Base-by-base conservation (phyloP, 148 eudicot genomes). In the Chenopodium quinoa region DNA sequence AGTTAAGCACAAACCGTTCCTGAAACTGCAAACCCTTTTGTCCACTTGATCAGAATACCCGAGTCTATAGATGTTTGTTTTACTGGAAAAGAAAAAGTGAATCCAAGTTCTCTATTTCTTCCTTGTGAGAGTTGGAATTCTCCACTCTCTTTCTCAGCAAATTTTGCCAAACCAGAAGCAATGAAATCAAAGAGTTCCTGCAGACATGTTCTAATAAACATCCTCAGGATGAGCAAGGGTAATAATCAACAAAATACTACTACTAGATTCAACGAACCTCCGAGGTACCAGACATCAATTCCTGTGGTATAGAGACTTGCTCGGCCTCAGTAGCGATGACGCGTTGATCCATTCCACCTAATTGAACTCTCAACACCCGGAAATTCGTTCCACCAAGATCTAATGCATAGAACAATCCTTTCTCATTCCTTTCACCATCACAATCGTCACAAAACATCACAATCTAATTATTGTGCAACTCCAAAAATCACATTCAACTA, bases 381-480 rank as follows among this genome's bases (percentile, higher is more conserved):
- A 93, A 93, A 75, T 93, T 93, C 7, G 95, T 92, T 23, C 95
- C 98, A 27, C 98, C 95, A 31, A 93, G 95, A 83, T 93, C 98
- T 87, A 93, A 80, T 60, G 94, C 98, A 81, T 92, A 93, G 76
- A 85, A 93, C 82, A 89, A 68, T 29, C 98, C 98, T 72, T 87
- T 89, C 87, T 93, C 98, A 78, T 92, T 86, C 87, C 98, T 93
- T 77, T n/a, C 13, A 82, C 7, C 60, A 79, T 54, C 1, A 63
- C 56, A 62, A 54, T 8, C 29, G 48, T 37, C 32, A 77, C 67
- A 72, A 67, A 73, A 76, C 22, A 37, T 78, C 71, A 77, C 2
- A 47, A 65, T 79, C 52, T 75, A 0, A 22, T 9, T 5, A 4
- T 62, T 19, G 1, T 14, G 22, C 62, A 56, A 19, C 62, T 13